phyloP scores from a whole-genome alignment of 192 early-diverging fungal species.

The Coemansia sp. region DNA sequence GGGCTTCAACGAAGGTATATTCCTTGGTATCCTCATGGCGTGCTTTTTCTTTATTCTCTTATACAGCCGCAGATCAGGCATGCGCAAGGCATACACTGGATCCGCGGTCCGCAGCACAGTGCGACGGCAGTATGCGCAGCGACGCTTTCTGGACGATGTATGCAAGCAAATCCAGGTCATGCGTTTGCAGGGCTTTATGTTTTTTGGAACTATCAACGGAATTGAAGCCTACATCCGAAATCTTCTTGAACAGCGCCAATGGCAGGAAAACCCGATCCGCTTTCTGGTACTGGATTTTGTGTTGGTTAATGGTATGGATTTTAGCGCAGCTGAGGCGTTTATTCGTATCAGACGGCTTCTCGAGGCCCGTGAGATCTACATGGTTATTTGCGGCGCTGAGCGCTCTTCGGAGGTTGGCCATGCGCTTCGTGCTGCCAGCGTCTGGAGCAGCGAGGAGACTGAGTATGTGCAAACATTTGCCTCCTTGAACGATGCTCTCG shows the following conservation, averaged over 20 bases:
- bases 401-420: slow-evolving; percentile 67
- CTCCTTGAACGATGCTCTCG: slow-evolving; percentile 83
- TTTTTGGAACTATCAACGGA: slow-evolving; percentile 93
- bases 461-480: slow-evolving; percentile 74
- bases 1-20: slow-evolving; percentile 98
- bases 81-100: slow-evolving; percentile 69
- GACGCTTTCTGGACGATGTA: slow-evolving; percentile 80
- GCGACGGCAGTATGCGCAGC: slow-evolving; percentile 84
- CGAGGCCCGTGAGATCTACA: slow-evolving; percentile 65
- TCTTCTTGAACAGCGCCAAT: slow-evolving; percentile 63
- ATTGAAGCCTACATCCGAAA: slow-evolving; percentile 72
- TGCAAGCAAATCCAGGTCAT: slow-evolving; percentile 85
- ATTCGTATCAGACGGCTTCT: slow-evolving; percentile 79
- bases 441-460: slow-evolving; percentile 62
- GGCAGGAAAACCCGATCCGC: slow-evolving; percentile 73
- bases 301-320: slow-evolving; percentile 85
- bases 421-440: slow-evolving; percentile 64
- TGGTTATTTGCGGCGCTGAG: slow-evolving; percentile 79
- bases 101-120: slow-evolving; percentile 81
- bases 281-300: slow-evolving; percentile 90
- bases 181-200: slow-evolving; percentile 93
- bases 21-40: slow-evolving; percentile 89
- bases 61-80: slow-evolving; percentile 64
- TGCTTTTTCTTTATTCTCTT: slow-evolving; percentile 93
- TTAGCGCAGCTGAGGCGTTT: slow-evolving; percentile 89